phyloP scores from a whole-genome alignment of 1,139 yeast genomes.

The Torulaspora pretoriensis region DNA sequence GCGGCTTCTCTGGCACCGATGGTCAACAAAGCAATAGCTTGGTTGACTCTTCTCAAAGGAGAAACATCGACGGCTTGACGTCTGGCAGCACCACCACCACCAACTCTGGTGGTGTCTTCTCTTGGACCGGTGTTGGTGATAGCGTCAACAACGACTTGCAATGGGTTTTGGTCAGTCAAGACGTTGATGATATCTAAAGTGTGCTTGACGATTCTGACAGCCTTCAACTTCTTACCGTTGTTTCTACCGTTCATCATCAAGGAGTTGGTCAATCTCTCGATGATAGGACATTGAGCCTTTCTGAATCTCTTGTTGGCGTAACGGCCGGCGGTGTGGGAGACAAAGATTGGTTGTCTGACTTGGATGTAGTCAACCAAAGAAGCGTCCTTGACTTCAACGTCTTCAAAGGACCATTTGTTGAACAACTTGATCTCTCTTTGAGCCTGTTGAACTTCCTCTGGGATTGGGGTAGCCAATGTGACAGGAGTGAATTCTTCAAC shows the following conservation, averaged over 20 bases:
- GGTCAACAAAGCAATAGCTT: conserved; percentile 96
- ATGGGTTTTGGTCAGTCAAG: conserved; percentile 98
- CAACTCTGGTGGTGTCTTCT: conserved; percentile 99
- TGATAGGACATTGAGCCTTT: conserved; percentile 99
- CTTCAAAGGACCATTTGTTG: conserved; percentile 99
- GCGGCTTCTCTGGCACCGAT: conserved; percentile 99
- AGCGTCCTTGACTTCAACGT: conserved; percentile 95
- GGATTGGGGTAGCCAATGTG: conserved; percentile 90
- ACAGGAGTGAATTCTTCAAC: conserved; percentile 69
- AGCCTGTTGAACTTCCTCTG: conserved; percentile 95
- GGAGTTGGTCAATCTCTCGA: conserved; percentile 99
- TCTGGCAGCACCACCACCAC: conserved; percentile 99
- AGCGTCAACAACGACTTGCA: conserved; percentile 99
- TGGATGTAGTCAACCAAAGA: conserved; percentile 98
- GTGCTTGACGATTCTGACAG: conserved; percentile 99
- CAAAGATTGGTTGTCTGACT: conserved; percentile 95
- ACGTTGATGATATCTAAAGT: conserved; percentile 97
- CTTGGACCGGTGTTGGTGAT: conserved; percentile 99
- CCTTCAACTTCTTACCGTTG: conserved; percentile 99
- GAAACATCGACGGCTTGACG: conserved; percentile 99
- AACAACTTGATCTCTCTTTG: conserved; percentile 94
- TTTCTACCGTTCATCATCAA: conserved; percentile 99
- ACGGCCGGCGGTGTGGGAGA: conserved; percentile 99
- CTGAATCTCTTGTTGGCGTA: conserved; percentile 99
- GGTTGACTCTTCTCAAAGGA: conserved; percentile 99